Base-by-base conservation (phyloP, 208 protist genomes). In the Wallacemonas collosoma region DNA sequence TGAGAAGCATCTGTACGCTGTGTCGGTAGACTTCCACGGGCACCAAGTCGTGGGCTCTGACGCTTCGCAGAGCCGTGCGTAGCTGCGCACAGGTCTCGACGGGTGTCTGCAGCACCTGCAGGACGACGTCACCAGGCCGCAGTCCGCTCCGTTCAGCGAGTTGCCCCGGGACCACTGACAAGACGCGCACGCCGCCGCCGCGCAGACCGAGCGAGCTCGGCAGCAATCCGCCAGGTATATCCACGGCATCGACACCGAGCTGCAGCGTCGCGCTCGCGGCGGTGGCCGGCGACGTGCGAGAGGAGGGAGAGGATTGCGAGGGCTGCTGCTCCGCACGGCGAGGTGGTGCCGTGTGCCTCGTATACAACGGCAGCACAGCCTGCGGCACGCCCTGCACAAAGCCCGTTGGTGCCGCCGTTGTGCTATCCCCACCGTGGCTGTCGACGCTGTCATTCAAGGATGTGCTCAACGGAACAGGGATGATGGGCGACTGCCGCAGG, bases 11-110 rank as follows among this genome's bases (percentile, higher is more conserved):
- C 26, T 83, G 66, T 5, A 51, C 69, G 8, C 61, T 47, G 71
- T 86, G 80, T 1, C 86, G 80, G 72, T 89, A 91, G 36, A 91
- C 38, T 45, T 79, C 76, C 17, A 89, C 51, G 35, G 61, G n/a
- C 2, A 85, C 65, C 40, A n/a, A 2, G 36, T 76, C 74, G 7
- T 56, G 36, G 17, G 45, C 47, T 53, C 62, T 50, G 58, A 73
- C 72, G 26, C 63, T 73, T 0, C 45, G 17, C 71, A 91, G 61
- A 44, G 72, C 81, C 41, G 72, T 62, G 17, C 62, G 68, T 38
- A 91, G 75, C 39, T 91, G 39, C 12, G 67, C 76, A 66, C 83
- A 91, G 14, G 66, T 83, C 45, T 76, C 55, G 9, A 87, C 56
- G 2, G 50, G 12, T 40, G 44, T 64, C 8, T 62, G 35, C 11